Evolutionary conservation across 148 eudicot species (phyloP).

Genomic region (Linanthus parryae): DNA sequence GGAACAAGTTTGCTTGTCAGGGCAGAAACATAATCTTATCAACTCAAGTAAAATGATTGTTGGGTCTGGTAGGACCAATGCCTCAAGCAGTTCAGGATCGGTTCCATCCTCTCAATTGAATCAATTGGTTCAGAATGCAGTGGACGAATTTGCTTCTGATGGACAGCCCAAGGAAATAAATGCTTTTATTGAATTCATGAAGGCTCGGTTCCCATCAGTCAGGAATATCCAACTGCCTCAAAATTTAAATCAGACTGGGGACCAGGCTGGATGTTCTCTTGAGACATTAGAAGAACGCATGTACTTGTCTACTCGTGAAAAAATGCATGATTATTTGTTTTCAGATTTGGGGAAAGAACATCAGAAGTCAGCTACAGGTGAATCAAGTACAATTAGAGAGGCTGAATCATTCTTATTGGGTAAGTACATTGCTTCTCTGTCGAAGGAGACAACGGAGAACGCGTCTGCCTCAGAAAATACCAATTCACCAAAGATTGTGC

Average conservation of each 20-base stretch:
- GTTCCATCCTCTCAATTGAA: conserved; percentile 40
- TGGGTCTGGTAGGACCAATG: conserved; percentile 18
- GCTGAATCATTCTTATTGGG: conserved; percentile 53
- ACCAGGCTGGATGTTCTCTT: conserved; percentile 32
- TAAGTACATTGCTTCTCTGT: conserved; percentile 65
- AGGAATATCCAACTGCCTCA: conserved; percentile 36
- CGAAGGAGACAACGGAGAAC: conserved; percentile 36
- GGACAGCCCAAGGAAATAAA: conserved; percentile 59
- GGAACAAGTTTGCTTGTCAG: conserved; percentile 55
- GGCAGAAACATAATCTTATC: conserved; percentile 23
- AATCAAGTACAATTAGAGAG: conserved; percentile 14
- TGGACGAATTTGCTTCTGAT: conserved; percentile 54
- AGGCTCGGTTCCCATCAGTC: conserved; percentile 48
- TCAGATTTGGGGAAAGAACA: conserved; percentile 25
- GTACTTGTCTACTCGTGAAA: conserved; percentile 40
- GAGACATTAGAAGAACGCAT: conserved; percentile 66
- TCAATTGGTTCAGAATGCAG: conserved; percentile 49
- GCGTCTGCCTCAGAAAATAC: conserved; percentile 42
- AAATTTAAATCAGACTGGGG: conserved; percentile 26
- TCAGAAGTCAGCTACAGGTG: conserved; percentile 16
- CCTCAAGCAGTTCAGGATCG: conserved; percentile 20
- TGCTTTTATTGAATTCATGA: conserved; percentile 61
- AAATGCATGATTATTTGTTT: conserved; percentile 16
- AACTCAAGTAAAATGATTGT: conserved; percentile 12
- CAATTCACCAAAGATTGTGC: conserved; percentile 20